Conservation (phyloP, 768 basidiomycete species). For the Boletus huronensis region DNA sequence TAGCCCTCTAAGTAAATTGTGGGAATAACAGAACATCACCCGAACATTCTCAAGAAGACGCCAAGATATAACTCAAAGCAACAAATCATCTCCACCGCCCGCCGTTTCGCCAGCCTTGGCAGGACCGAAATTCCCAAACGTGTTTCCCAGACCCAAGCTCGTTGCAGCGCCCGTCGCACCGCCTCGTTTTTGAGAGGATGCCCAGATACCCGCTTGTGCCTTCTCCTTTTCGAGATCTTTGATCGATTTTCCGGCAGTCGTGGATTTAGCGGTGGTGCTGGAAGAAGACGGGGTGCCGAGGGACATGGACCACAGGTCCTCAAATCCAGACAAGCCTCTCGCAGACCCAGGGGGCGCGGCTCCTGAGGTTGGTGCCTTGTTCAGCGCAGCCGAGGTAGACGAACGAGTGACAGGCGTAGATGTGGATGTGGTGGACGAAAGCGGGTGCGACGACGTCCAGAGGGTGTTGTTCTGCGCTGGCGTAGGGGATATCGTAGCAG, state of each 20-base stretch:
- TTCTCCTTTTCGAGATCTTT: constrained; percentile 90
- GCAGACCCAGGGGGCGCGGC: constrained; percentile 25
- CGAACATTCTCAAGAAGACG: neutral
- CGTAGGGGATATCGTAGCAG: constrained; percentile 14
- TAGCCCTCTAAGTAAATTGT: neutral
- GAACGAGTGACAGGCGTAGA: constrained; percentile 13
- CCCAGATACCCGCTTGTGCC: constrained; percentile 79
- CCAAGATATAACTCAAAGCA: constrained; percentile 31
- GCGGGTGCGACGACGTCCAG: constrained; percentile 27
- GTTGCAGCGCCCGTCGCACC: constrained; percentile 3
- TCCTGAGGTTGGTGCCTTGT: constrained; percentile 14
- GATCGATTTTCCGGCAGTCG: constrained; percentile 64
- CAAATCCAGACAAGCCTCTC: constrained; percentile 61
- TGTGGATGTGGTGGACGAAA: constrained; percentile 18
- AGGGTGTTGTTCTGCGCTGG: constrained; percentile 20
- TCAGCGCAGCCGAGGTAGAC: constrained; percentile 9
- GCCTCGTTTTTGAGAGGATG: constrained; percentile 26
- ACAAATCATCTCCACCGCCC: constrained; percentile 40
- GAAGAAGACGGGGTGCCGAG: constrained; percentile 46
- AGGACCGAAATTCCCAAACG: constrained; percentile 36
- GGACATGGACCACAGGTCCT: constrained; percentile 86
- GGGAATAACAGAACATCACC: neutral
- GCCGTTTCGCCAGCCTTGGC: constrained; percentile 15
- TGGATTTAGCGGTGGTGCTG: constrained; percentile 33
- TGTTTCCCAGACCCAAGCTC: constrained; percentile 13